These are phyloP conservation scores for Tolypocladium ophioglossoides DNA, from an alignment of 2,329 filamentous ascomycete genomes.

Conservation along the genomic window DNA sequence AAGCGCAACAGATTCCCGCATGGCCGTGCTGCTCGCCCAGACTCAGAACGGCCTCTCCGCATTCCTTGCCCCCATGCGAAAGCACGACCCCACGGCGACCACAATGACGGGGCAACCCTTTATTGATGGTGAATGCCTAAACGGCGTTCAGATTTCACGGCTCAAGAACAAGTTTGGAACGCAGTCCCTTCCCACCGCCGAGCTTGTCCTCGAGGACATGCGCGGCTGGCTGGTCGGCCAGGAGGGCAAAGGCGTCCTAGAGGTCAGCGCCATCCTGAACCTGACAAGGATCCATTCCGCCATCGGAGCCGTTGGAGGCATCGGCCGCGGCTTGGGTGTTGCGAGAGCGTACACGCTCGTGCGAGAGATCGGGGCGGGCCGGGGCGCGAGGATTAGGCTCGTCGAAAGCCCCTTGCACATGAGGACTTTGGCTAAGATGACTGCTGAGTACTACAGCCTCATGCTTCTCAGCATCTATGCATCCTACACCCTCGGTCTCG, in stretches of 20 bases:
- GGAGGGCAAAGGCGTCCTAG: conserved; percentile 55
- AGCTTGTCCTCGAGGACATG: conserved; percentile 55
- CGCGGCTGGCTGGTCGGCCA: conserved; percentile 56
- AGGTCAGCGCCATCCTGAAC: conserved; percentile 58
- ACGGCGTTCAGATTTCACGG: conserved; percentile 57
- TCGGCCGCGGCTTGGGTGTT: conserved; percentile 45
- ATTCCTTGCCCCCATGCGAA: conserved; percentile 55
- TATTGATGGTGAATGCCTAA: conserved; percentile 35
- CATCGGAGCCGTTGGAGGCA: conserved; percentile 39
- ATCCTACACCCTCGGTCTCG: conserved; percentile 41
- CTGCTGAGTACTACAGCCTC: conserved; percentile 42
- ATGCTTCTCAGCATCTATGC: conserved; percentile 46
- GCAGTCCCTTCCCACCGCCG: conserved; percentile 58
- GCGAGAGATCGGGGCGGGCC: conserved; percentile 36
- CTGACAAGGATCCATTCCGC: conserved; percentile 53
- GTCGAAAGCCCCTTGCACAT: conserved; percentile 45
- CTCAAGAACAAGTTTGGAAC: conserved; percentile 68
- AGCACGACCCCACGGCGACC: conserved; percentile 22
- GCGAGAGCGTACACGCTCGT: conserved; percentile 48
- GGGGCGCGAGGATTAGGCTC: conserved; percentile 34
- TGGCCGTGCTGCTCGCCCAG: conserved; percentile 53
- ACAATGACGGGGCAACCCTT: conserved; percentile 15
- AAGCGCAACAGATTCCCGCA: conserved; percentile 22
- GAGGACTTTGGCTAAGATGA: conserved; percentile 44
- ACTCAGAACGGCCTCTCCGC: conserved; percentile 42